Conservation (phyloP, 495 filamentous ascomycete genomes). For the Entonaema liquescens region DNA sequence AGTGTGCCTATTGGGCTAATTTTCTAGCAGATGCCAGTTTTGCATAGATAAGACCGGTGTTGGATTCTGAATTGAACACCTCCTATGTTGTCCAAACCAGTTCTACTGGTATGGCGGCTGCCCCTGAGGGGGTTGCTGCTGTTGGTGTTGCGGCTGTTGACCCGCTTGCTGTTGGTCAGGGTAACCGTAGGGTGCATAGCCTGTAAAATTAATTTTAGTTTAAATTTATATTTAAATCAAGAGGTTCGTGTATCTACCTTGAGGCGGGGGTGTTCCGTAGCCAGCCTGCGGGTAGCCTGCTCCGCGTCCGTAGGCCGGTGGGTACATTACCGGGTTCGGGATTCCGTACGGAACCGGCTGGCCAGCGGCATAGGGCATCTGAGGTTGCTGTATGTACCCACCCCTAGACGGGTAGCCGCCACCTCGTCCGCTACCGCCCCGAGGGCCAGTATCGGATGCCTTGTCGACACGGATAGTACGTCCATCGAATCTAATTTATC, state of each 20-base stretch:
- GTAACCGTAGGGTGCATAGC: constrained; percentile 51
- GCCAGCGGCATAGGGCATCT: constrained; percentile 43
- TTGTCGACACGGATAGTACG: constrained; percentile 96
- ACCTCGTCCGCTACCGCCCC: constrained; percentile 58
- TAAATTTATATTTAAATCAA: background rate
- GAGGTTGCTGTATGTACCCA: constrained; percentile 50
- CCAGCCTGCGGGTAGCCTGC: constrained; percentile 45
- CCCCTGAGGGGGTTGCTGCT: constrained; percentile 48
- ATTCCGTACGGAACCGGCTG: constrained; percentile 42
- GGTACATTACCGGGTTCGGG: constrained; percentile 41
- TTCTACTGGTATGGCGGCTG: constrained; percentile 44
- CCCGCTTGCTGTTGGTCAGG: constrained; percentile 47
- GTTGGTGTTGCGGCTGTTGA: constrained; percentile 27
- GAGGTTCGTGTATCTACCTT: constrained; percentile 46
- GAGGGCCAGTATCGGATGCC: constrained; percentile 80
- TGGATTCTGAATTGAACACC: background rate
- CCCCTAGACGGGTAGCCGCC: constrained; percentile 48
- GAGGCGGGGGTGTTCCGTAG: constrained; percentile 53
- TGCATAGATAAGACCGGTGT: background rate
- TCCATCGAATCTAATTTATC: constrained; percentile 82
- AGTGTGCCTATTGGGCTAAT: constrained; percentile 1
- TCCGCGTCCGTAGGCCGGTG: constrained; percentile 40
- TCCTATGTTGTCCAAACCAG: background rate
- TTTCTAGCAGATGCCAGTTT: constrained; percentile 4
- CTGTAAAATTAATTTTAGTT: constrained; percentile 26